Base-by-base conservation (phyloP, 371 early-diverging fungal species). In the Mucor lusitanicus region DNA sequence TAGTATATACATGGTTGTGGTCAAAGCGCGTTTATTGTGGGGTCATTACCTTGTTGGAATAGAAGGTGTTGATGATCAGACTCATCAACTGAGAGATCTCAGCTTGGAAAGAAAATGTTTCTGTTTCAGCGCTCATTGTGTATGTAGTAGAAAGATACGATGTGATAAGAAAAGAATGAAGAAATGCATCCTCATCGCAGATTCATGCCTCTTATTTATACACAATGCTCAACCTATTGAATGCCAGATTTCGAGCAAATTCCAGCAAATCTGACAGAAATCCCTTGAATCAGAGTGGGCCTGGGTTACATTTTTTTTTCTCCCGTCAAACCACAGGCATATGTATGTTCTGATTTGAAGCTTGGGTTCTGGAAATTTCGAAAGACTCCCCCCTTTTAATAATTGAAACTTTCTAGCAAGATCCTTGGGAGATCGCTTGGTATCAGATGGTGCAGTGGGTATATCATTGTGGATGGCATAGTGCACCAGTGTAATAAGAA, bases 51-150 rank as follows among this genome's bases (percentile, higher is more conserved):
- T 82, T 82, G 78, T 82, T 82, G 13, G 82, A 82, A 63, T 82
- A 82, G 72, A 82, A 82, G 54, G 79, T 82, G 76, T 79, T 82
- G 78, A 82, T 82, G 85, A 97, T 95, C 76, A 95, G 92, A 74
- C 88, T 89, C 95, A 97, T 95, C 79, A 97, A 82, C 92, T 94
- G 94, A 87, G 91, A 89, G 74, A 94, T 90, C 85, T 93, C 94
- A 90, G 93, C 93, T 87, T 97, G 96, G 90, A 96, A 95, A 64
- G 90, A 88, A 79, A 91, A 92, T 33, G 90, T 89, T 75, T 92
- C 91, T 63, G 84, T 79, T 70, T 78, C 82, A 62, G 57, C 63
- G 68, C 72, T 64, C 78, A 77, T 77, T 55, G 59, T 72, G 25
- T 54, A 53, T 59, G n/a, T n/a, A n/a, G n/a, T n/a, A n/a, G n/a